Evolutionary conservation across 1,139 yeast species (phyloP).

Genomic region (Trichomonascaceae sp.): DNA sequence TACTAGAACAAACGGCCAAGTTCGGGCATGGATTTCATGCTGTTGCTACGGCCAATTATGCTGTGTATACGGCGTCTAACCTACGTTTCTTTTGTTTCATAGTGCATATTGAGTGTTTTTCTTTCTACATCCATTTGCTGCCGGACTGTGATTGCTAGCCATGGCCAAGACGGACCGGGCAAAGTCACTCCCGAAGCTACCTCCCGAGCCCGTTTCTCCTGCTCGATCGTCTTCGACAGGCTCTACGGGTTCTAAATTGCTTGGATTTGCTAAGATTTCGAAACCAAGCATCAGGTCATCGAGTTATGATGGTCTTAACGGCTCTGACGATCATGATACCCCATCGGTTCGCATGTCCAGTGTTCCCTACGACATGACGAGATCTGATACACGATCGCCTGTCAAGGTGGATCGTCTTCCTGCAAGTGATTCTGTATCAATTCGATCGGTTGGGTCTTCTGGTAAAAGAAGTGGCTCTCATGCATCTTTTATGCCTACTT

Average conservation of each 20-base stretch:
- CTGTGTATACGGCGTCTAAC: not conserved
- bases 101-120: not conserved
- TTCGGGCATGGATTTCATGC: not conserved
- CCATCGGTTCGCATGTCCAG: conserved; percentile 6
- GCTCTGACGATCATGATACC: not conserved
- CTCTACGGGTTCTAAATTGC: conserved; percentile 3
- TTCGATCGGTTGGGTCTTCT: not conserved
- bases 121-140: not conserved
- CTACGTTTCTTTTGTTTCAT: not conserved
- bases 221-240: conserved; percentile 7
- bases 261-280: conserved; percentile 4
- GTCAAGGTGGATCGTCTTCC: conserved; percentile 25
- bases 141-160: not conserved
- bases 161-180: conserved; percentile 7
- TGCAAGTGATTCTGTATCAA: conserved; percentile 10
- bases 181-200: conserved; percentile 8
- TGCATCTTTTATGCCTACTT: conserved; percentile 18
- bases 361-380: conserved; percentile 25
- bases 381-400: conserved; percentile 23
- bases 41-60: not conserved
- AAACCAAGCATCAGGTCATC: conserved; percentile 8
- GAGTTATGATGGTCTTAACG: not conserved
- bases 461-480: conserved; percentile 8
- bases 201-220: conserved; percentile 10
- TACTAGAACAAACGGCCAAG: not conserved